Conservation (phyloP, 192 early-diverging fungal genomes). For the Coemansia sp. region DNA sequence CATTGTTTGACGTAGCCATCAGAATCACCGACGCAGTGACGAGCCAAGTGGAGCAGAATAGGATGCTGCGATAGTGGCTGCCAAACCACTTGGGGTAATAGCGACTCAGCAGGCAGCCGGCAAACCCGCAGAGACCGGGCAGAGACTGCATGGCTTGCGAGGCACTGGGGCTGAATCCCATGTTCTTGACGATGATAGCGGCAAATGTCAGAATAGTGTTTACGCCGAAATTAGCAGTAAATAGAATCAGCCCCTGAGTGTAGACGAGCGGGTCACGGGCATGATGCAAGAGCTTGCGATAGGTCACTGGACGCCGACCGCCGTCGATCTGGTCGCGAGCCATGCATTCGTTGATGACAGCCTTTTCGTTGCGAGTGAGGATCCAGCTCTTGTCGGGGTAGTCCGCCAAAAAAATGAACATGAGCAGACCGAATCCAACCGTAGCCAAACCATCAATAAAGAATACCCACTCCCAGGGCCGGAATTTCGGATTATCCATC, state of each 20-base stretch:
- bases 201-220: conserved; percentile 50
- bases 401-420: conserved; percentile 36
- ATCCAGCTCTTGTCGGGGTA: conserved; percentile 47
- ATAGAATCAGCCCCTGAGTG: conserved; percentile 36
- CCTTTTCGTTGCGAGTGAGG: conserved; percentile 28
- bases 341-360: conserved; percentile 28
- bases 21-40: conserved; percentile 26
- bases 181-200: conserved; percentile 38
- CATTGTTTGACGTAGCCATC: conserved; percentile 36
- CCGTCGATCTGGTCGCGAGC: conserved; percentile 30
- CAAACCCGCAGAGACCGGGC: conserved; percentile 43
- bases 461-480: conserved; percentile 49
- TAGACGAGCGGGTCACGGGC: conserved; percentile 35
- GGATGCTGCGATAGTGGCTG: conserved; percentile 28
- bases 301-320: conserved; percentile 29
- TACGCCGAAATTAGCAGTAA: conserved; percentile 42
- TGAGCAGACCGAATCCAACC: conserved; percentile 29
- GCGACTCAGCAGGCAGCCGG: conserved; percentile 27
- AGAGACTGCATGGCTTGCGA: conserved; percentile 48
- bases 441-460: conserved; percentile 45
- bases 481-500: conserved; percentile 30
- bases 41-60: conserved; percentile 42
- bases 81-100: conserved; percentile 37
- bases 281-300: conserved; percentile 15
- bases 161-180: conserved; percentile 30